Evolutionary conservation across 164 flowering plant genomes (phyloP).

Genomic region (Santalum album): DNA sequence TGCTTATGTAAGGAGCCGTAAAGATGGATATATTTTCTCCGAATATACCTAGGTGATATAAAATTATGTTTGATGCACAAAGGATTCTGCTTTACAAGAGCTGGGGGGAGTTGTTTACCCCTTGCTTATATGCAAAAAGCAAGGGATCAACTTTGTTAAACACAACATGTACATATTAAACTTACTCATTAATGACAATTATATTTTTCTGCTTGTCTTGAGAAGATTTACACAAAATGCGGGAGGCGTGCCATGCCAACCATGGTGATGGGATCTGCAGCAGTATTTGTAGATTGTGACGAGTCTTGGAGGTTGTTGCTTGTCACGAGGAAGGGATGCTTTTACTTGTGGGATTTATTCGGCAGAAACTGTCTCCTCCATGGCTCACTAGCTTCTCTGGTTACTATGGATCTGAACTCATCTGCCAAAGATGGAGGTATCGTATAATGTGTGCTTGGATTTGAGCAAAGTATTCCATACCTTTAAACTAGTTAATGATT

Average conservation of each 20-base stretch:
- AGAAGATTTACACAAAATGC: constrained; percentile 84
- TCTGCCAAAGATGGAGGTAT: constrained; percentile 58
- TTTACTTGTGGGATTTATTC: constrained; percentile 87
- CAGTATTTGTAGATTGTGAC: constrained; percentile 89
- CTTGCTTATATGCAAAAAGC: too few species aligned
- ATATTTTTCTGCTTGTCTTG: constrained; percentile 4
- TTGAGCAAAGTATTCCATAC: not conserved
- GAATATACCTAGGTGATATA: too few species aligned
- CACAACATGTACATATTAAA: too few species aligned
- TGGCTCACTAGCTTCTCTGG: constrained; percentile 65
- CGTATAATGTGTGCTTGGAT: not conserved
- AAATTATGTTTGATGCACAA: too few species aligned
- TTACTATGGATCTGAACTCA: constrained; percentile 39
- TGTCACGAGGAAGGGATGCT: constrained; percentile 77
- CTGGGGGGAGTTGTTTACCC: too few species aligned
- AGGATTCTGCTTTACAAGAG: too few species aligned
- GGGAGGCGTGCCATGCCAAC: constrained; percentile 98
- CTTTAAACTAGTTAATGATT: not conserved
- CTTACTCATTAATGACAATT: too few species aligned
- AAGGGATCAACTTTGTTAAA: too few species aligned
- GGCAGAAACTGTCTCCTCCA: constrained; percentile 71
- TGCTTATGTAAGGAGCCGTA: too few species aligned
- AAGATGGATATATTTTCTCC: too few species aligned
- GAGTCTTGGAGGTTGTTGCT: constrained; percentile 87
- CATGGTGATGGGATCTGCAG: constrained; percentile 94